Base-by-base conservation (phyloP, 2,329 filamentous ascomycete genomes). In the Aspergillus vadensis region DNA sequence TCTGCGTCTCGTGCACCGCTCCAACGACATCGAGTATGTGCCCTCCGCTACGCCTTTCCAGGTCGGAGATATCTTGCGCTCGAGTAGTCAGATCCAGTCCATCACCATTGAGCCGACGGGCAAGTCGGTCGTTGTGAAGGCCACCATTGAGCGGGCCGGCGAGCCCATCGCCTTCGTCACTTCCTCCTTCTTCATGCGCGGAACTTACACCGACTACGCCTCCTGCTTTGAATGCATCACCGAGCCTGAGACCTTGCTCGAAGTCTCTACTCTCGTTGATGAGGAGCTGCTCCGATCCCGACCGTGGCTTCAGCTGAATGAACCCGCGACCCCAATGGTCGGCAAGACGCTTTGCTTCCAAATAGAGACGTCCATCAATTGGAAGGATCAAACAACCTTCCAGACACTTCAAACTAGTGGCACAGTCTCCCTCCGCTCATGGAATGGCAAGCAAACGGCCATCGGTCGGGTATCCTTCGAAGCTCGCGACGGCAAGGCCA, bases 1-100 rank as follows among this genome's bases (percentile, higher is more conserved):
- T 3, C 43, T 60, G n/a, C 58, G 54, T 1, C 58, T 60, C 9
- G 50, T 60, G 17, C 58, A 60, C 27, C 36, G 23, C 50, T 55
- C 52, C 6, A 56, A 55, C 23, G 54, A 54, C 9, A 43, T 56
- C 10, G 27, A 23, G 21, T 27, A 41, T 3, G 32, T 56, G 9
- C 36, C 30, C 15, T 32, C 27, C 6, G 58, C 38, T 4, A 25
- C 39, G 3, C 58, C 58, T 12, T 41, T 60, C 27, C 25, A 36
- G 39, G 36, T 51, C 6, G 58, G 58, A 2, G 58, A 60, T 17
- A 27, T 38, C 4, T 36, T 60, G 14, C n/a, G 6, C n/a, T 38
- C 58, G 3, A 23, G 21, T 12, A 50, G 52, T 3, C 32, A 41
- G 19, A 44, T 60, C 32, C 48, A 54, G 30, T 44, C 54, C 36